Conservation (phyloP, 345 rosid genomes). For the Gossypium rotundifolium region DNA sequence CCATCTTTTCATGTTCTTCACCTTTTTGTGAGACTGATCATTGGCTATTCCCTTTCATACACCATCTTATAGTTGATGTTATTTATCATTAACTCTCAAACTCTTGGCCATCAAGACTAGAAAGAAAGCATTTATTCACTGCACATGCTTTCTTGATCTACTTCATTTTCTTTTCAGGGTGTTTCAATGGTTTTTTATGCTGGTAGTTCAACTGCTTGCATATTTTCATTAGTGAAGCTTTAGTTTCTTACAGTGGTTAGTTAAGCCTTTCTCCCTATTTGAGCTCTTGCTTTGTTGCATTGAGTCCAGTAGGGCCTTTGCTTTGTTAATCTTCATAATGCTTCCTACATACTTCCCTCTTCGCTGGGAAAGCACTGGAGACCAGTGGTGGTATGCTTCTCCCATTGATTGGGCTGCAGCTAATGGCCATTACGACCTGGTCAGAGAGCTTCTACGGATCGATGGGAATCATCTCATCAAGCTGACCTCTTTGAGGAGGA, state of each 20-base stretch:
- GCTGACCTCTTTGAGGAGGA: constrained; percentile 87
- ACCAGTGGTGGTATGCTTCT: constrained; percentile 98
- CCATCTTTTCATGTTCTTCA: background rate
- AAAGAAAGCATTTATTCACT: constrained; percentile 6
- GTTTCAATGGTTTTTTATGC: constrained; percentile 21
- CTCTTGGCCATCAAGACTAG: constrained; percentile 10
- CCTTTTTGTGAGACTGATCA: constrained; percentile 24
- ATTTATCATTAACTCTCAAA: constrained; percentile 1
- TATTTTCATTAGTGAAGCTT: background rate
- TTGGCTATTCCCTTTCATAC: constrained; percentile 19
- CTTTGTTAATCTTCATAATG: constrained; percentile 25
- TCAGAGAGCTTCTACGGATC: constrained; percentile 71
- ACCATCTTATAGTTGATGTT: constrained; percentile 18
- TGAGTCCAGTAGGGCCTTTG: background rate
- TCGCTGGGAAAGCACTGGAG: constrained; percentile 91
- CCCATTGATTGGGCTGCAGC: constrained; percentile 96
- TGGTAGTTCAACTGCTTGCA: constrained; percentile 29
- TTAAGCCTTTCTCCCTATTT: background rate
- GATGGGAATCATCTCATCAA: constrained; percentile 83
- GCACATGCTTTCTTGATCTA: constrained; percentile 19
- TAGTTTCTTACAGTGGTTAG: constrained; percentile 7
- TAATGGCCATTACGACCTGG: constrained; percentile 81
- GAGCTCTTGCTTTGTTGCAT: background rate
- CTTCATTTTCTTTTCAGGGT: constrained; percentile 17
- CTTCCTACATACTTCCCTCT: constrained; percentile 76